Conservation (phyloP, 2,329 filamentous ascomycete genomes). For the Fusarium coffeatum region DNA sequence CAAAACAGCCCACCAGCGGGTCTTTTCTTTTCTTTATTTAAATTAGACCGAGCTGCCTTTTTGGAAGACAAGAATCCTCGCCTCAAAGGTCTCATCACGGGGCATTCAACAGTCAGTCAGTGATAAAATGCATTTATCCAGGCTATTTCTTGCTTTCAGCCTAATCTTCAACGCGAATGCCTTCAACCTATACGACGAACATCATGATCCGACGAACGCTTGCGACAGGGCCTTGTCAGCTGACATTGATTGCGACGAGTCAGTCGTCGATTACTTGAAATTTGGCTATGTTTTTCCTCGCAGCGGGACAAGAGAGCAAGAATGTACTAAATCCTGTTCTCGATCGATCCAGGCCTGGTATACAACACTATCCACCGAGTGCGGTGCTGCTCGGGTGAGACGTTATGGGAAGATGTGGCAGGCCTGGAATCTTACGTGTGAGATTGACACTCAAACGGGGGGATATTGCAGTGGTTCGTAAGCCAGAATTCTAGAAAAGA, state of each 20-base stretch:
- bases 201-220: background rate
- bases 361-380: background rate
- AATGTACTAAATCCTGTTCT: background rate
- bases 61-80: background rate
- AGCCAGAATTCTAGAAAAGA: background rate
- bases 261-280: background rate
- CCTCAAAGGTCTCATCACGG: too few relatives aligned
- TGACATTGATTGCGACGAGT: background rate
- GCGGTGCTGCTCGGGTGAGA: background rate
- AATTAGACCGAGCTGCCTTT: background rate
- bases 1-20: background rate
- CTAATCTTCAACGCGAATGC: accelerated
- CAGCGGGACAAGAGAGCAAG: background rate
- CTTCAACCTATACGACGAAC: background rate
- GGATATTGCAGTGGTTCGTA: background rate
- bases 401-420: accelerated
- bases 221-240: background rate
- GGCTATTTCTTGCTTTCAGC: accelerated
- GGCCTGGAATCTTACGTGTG: background rate
- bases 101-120: accelerated
- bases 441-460: accelerated
- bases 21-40: background rate
- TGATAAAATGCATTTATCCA: background rate
- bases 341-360: background rate
- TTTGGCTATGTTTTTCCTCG: background rate